Conservation (phyloP, 805 yeast species). For the Pichia nanzhaoensis region DNA sequence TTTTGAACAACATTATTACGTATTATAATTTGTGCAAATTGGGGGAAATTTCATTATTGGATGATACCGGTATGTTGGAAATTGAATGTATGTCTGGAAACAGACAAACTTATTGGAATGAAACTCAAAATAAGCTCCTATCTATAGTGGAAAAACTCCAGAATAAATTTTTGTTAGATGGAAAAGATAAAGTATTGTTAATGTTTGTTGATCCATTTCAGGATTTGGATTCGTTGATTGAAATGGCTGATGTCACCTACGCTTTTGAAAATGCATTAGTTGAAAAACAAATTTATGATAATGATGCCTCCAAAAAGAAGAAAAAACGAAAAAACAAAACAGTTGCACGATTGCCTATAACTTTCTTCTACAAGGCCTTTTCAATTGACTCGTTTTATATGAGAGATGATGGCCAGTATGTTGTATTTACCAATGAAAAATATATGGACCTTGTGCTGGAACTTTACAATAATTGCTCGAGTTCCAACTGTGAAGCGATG, state of each 20-base stretch:
- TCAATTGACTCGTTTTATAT: slow-evolving; percentile 36
- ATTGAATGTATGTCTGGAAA: slow-evolving; percentile 12
- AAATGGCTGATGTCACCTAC: slow-evolving; percentile 40
- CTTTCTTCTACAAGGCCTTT: slow-evolving; percentile 32
- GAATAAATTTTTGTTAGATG: slow-evolving; percentile 36
- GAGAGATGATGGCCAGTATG: slow-evolving; percentile 26
- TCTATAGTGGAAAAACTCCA: slow-evolving; percentile 59
- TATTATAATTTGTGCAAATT: slow-evolving; percentile 43
- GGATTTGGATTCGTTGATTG: slow-evolving; percentile 39
- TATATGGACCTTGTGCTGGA: slow-evolving; percentile 42
- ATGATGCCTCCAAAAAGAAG: slow-evolving; percentile 24
- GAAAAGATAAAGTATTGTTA: slow-evolving; percentile 27
- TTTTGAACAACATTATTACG: slow-evolving; percentile 36
- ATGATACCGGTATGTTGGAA: slow-evolving; percentile 19
- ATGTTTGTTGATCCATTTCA: slow-evolving; percentile 42
- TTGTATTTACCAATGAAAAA: slow-evolving; percentile 29
- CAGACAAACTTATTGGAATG: slow-evolving; percentile 17
- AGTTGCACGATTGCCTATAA: slow-evolving; percentile 15
- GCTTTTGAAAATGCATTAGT: slow-evolving; percentile 36
- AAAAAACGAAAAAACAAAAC: slow-evolving; percentile 16
- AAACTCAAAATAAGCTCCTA: slow-evolving; percentile 34
- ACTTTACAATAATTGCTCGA: slow-evolving; percentile 53
- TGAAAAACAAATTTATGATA: slow-evolving; percentile 13
- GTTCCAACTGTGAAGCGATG: slow-evolving; percentile 4
- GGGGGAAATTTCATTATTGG: slow-evolving; percentile 30